Evolutionary conservation across 139 green algal genomes (phyloP), one percentile per base, ranked within the genome.

Genomic region (Chlamydomonas sp.): DNA sequence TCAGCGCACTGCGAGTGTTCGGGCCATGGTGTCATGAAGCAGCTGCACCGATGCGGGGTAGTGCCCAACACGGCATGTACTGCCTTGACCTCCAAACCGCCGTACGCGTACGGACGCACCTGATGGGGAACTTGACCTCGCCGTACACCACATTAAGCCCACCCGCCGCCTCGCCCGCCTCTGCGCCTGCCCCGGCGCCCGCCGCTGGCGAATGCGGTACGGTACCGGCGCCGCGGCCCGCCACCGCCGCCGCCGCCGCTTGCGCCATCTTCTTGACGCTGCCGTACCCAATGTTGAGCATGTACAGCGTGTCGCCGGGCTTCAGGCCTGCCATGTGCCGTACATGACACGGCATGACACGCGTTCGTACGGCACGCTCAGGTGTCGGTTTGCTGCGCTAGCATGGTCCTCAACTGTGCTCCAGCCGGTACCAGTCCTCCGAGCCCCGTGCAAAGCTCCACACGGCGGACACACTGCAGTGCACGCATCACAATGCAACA

Each of bases 261-360:
- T 85, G 78, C 66, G 92, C 87, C 90, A 96, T 96, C 83, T 94
- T 96, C 90, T 96, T 96, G 2, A 95, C 93, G 14, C 89, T 94
- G 71, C 93, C 93, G 80, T 96, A 96, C 9, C 89, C 91, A 60
- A 94, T 94, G 79, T 94, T 88, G 16, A 94, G 85, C 86, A 92
- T 91, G 87, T 91, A 95, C 61, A 95, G 61, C 0, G 79, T 72
- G 77, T 92, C 89, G 1, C 90, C 89, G 9, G 89, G 89, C 12
- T 79, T 78, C 5, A 93, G 89, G 2, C 68, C 84, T 78, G 76
- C 1, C 0, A 4, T 64, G 64, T 1, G 58, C 17, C 10, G 67
- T 14, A 77, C 6, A 73, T 17, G 75, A 3, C 6, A 64, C 10
- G 15, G 12, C 14, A 63, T 20, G 15, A 2, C 59, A 68, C 80